phyloP scores from a whole-genome alignment of 352 stramenopile species.

The Phytophthora hybrid region DNA sequence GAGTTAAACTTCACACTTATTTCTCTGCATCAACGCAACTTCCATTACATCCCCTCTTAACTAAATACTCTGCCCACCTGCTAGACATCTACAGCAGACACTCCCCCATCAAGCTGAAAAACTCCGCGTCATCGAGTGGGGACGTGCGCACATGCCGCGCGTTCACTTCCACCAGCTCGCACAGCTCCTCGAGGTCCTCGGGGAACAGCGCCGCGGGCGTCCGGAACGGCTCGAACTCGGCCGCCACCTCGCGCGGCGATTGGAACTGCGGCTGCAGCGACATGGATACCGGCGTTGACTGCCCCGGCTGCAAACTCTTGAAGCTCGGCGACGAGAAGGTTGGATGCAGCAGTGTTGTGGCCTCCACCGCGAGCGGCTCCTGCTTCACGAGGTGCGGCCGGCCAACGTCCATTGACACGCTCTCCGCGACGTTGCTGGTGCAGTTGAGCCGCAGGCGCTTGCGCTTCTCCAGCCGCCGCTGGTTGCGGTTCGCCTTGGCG shows the following conservation, averaged over 20 bases:
- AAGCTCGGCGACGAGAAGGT: slow-evolving; percentile 7
- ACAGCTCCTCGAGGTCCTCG: slow-evolving; percentile 52
- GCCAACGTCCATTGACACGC: neutral
- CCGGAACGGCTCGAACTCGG: slow-evolving; percentile 47
- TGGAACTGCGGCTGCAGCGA: slow-evolving; percentile 4
- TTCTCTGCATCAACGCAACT: neutral
- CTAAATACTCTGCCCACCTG: slow-evolving; percentile 11
- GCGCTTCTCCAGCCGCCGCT: slow-evolving; percentile 58
- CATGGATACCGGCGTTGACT: neutral
- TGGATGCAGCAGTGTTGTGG: slow-evolving; percentile 14
- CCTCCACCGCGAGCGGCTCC: neutral
- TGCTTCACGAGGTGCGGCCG: slow-evolving; percentile 7
- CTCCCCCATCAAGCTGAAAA: slow-evolving; percentile 2
- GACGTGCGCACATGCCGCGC: slow-evolving; percentile 10
- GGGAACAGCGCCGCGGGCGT: slow-evolving; percentile 42
- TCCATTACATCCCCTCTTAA: slow-evolving; percentile 1
- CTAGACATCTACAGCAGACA: slow-evolving; percentile 6
- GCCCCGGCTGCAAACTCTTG: slow-evolving; percentile 12
- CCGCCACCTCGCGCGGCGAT: slow-evolving; percentile 36
- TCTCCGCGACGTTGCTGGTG: slow-evolving; percentile 8
- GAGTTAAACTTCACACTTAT: no score
- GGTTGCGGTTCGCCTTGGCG: slow-evolving; percentile 64
- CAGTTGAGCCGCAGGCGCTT: slow-evolving; percentile 37
- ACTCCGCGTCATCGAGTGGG: slow-evolving; percentile 3
- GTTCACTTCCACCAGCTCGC: slow-evolving; percentile 43